phyloP scores from a whole-genome alignment of 1,139 yeast genomes.

The Suzukiozyma palmioleophila region DNA sequence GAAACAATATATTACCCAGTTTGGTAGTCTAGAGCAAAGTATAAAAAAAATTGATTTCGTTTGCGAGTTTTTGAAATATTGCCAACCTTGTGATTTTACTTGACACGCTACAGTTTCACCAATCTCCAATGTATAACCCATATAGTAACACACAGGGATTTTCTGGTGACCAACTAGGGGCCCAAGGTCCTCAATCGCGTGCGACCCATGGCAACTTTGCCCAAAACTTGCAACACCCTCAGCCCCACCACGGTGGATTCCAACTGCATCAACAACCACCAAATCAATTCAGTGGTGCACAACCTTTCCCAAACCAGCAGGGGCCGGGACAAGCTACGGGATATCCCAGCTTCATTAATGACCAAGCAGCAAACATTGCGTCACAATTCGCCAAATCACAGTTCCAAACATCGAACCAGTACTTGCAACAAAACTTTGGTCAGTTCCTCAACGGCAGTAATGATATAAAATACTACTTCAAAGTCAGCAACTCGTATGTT shows the following conservation, averaged over 20 bases:
- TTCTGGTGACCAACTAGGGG: constrained; percentile 14
- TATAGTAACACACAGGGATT: constrained; percentile 26
- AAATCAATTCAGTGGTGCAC: constrained; percentile 7
- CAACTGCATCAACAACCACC: constrained; percentile 19
- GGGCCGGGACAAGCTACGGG: constrained; percentile 5
- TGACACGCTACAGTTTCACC: no score
- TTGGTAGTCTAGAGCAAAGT: neutral
- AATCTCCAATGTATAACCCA: constrained; percentile 41
- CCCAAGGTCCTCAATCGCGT: constrained; percentile 6
- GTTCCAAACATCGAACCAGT: constrained; percentile 64
- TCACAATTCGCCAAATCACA: constrained; percentile 87
- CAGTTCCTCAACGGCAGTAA: constrained; percentile 45
- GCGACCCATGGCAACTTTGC: constrained; percentile 6
- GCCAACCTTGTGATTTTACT: no score
- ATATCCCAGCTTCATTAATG: constrained; percentile 52
- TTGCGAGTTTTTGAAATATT: no score
- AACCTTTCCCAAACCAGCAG: constrained; percentile 1
- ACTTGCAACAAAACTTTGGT: constrained; percentile 67
- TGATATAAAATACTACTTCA: constrained; percentile 79
- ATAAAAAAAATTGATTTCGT: no score
- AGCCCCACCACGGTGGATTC: constrained; percentile 22
- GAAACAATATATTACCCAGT: neutral
- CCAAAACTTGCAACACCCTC: constrained; percentile 29
- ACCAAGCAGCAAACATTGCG: constrained; percentile 82
- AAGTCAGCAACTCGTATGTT: constrained; percentile 87